phyloP scores from a whole-genome alignment of 805 yeast genomes.

The Ogataea parapolymorpha region DNA sequence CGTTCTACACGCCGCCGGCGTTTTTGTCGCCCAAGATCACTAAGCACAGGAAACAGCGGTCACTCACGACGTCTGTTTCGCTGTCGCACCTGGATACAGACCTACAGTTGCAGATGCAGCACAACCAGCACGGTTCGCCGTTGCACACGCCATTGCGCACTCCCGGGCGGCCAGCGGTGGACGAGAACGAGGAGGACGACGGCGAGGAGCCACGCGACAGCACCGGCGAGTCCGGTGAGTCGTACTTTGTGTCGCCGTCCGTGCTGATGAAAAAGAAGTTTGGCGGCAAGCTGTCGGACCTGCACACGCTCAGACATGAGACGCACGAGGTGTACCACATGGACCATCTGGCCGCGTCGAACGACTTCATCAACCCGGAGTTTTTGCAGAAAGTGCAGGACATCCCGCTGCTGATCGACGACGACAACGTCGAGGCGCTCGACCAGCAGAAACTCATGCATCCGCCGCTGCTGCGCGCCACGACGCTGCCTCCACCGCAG shows the following conservation, averaged over 20 bases:
- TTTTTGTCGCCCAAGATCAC: conserved; percentile 41
- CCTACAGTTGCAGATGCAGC: conserved; percentile 25
- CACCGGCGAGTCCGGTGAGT: conserved; percentile 6
- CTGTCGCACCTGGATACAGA: conserved; percentile 32
- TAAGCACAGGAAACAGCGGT: conserved; percentile 32
- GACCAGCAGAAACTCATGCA: conserved; percentile 24
- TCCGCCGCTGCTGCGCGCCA: conserved; percentile 12
- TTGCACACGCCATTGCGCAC: conserved; percentile 29
- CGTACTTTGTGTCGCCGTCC: conserved; percentile 27
- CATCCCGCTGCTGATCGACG: conserved; percentile 20
- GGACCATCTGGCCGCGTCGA: conserved; percentile 4
- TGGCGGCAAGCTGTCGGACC: conserved; percentile 28
- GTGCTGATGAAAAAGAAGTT: conserved; percentile 29
- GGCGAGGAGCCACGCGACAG: conserved; percentile 10
- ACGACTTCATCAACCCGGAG: conserved; percentile 21
- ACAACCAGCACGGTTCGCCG: conserved; percentile 25
- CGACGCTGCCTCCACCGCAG: conserved; percentile 16
- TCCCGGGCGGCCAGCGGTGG: conserved; percentile 22
- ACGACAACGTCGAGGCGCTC: conserved; percentile 22
- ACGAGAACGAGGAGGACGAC: conserved; percentile 12
- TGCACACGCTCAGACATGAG: conserved; percentile 10
- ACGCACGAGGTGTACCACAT: conserved; percentile 3
- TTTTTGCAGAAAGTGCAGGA: conserved; percentile 20
- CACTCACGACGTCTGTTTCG: conserved; percentile 31
- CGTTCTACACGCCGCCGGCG: conserved; percentile 46